Percentiles rank a stretch among this genome's conserved stretches.
Evolutionary conservation across 306 rosid species (phyloP).

Genomic region (Pyrus bretschneideri): DNA sequence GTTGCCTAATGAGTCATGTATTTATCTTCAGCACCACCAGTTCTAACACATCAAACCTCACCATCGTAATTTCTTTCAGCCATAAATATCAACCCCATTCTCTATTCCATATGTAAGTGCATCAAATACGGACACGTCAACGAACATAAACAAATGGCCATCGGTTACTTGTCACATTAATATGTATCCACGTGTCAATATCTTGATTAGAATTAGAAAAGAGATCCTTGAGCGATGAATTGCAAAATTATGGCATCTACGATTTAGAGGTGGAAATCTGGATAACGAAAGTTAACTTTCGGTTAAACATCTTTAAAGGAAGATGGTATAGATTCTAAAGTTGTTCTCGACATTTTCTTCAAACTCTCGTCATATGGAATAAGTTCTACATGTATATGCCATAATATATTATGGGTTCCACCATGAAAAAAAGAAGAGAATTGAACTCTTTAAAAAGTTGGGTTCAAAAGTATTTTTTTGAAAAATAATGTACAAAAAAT

Average conservation of each 20-base stretch:
- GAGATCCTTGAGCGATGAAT: background rate
- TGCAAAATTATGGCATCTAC: background rate
- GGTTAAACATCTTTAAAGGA: background rate
- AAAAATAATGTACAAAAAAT: background rate
- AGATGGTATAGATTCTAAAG: background rate
- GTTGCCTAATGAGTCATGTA: background rate
- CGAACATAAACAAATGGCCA: background rate
- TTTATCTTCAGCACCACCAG: too few species aligned
- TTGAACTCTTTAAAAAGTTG: background rate
- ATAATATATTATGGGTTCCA: background rate
- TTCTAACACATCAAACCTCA: background rate
- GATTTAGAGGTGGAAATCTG: too few species aligned
- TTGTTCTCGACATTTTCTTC: background rate
- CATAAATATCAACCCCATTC: background rate
- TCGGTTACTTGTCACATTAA: background rate
- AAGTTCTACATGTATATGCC: background rate
- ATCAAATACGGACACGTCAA: background rate
- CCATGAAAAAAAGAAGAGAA: background rate
- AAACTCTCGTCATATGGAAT: background rate
- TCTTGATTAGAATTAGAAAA: background rate
- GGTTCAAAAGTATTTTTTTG: background rate
- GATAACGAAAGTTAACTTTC: too few species aligned
- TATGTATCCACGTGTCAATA: background rate
- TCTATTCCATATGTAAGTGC: background rate
- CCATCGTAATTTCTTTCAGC: background rate